Evolutionary conservation across 2,329 filamentous ascomycete genomes (phyloP).

Genomic region (Malbranchea cinnamomea): DNA sequence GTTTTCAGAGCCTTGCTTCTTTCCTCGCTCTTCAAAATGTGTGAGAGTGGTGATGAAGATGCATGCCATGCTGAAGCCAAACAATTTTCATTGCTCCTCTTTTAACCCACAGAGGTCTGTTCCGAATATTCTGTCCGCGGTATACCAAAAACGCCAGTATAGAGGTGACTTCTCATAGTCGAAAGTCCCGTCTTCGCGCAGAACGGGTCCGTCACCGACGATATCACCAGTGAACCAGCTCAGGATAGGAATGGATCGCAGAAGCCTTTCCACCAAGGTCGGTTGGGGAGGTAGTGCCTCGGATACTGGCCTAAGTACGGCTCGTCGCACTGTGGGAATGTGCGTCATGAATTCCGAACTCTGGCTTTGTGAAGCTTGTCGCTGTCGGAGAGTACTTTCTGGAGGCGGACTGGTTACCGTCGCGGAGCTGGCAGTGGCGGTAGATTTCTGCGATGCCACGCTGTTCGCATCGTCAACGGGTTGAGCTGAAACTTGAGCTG

Average conservation of each 20-base stretch:
- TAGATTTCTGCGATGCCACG: slow-evolving; percentile 20
- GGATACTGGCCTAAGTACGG: slow-evolving; percentile 50
- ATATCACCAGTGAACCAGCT: slow-evolving; percentile 52
- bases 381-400: slow-evolving; percentile 16
- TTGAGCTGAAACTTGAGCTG: slow-evolving; percentile 1
- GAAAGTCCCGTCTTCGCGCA: slow-evolving; percentile 36
- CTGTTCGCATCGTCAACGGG: slow-evolving; percentile 16
- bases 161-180: slow-evolving; percentile 52
- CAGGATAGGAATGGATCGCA: slow-evolving; percentile 53
- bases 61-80: neutral
- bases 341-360: slow-evolving; percentile 35
- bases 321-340: slow-evolving; percentile 52
- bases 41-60: too few species aligned
- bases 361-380: slow-evolving; percentile 10
- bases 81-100: slow-evolving; percentile 25
- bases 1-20: too few species aligned
- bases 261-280: slow-evolving; percentile 47
- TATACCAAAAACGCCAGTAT: slow-evolving; percentile 47
- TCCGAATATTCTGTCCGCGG: slow-evolving; percentile 40
- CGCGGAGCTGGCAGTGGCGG: slow-evolving; percentile 28
- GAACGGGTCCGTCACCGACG: slow-evolving; percentile 31
- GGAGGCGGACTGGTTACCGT: slow-evolving; percentile 20
- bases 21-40: too few species aligned
- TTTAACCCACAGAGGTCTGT: slow-evolving; percentile 47
- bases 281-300: slow-evolving; percentile 57